These are phyloP conservation scores for Rhizopus microsporus DNA, from an alignment of 371 early-diverging fungal species.

Conservation along the genomic window DNA sequence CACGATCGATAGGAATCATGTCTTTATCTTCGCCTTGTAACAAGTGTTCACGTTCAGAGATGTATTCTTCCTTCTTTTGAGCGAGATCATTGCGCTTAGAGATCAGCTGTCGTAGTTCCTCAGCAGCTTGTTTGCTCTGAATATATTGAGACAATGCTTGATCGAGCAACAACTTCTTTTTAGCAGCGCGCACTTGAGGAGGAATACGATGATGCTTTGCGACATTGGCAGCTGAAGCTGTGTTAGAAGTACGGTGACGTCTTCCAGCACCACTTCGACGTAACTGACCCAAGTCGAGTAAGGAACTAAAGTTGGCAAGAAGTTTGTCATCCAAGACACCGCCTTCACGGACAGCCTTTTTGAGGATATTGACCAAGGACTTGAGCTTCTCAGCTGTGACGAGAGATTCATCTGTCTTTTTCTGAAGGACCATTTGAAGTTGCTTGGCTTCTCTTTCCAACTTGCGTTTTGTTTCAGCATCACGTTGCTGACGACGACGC, in stretches of 20 bases:
- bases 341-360: constrained; percentile 44
- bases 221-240: not conserved
- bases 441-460: constrained; percentile 68
- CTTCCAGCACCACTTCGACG: not conserved
- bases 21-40: constrained; percentile 46
- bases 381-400: constrained; percentile 59
- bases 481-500: constrained; percentile 63
- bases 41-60: constrained; percentile 64
- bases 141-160: constrained; percentile 47
- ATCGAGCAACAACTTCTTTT: constrained; percentile 62
- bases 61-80: constrained; percentile 65
- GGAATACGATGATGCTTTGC: constrained; percentile 10
- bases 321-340: constrained; percentile 39
- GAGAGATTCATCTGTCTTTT: constrained; percentile 54
- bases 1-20: constrained; percentile 42
- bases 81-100: constrained; percentile 58
- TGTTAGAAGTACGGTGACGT: not conserved
- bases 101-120: constrained; percentile 44
- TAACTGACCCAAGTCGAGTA: constrained; percentile 28
- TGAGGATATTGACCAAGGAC: constrained; percentile 44
- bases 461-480: constrained; percentile 64
- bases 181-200: constrained; percentile 33
- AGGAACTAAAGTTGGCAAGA: constrained; percentile 25
- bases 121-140: constrained; percentile 46
- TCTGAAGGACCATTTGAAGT: constrained; percentile 53